Base-by-base conservation (phyloP, 805 yeast genomes). In the Kluyveromyces lactis region DNA sequence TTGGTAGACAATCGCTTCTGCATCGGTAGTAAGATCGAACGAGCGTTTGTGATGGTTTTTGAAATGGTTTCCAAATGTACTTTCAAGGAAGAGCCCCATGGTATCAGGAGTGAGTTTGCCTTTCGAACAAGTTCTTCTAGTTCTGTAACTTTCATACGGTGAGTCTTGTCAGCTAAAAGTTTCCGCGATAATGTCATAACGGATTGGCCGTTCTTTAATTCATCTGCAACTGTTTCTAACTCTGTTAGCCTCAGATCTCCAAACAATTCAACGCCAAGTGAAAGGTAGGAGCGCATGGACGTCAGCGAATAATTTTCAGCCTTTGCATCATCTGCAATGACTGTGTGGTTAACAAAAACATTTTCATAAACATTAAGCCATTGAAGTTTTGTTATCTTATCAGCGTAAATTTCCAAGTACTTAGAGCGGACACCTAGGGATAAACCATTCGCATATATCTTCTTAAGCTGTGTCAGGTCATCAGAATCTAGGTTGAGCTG, bases 311-410 rank as follows among this genome's bases (percentile, higher is more conserved):
- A 45, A 16, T 31, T 26, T 12, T 33, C 36, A 12, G 48, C 31
- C 11, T 32, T 39, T 3, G 44, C 42, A n/a, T 40, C 42, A 11
- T 36, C 31, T 12, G 31, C 26, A 10, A 32, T 11, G 24, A 9
- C 18, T 18, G 40, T 47, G 17, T 21, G 8, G 8, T 36, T 18
- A 16, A 29, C 39, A 47, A 45, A 40, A 32, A 43, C 33, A 18
- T 39, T 36, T 18, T 48, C 32, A 42, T 58, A 45, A 10, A 45
- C 30, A 13, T 42, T 30, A 36, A 55, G 43, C 67, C 58, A 42
- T 39, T 46, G 33, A 26, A 42, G 17, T 49, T 60, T 35, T 29
- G 47, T 24, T n/a, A 50, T 41, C 17, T 27, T 31, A 21, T 39
- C 10, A 15, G 45, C 39, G 16, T 42, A 12, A 41, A 43, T 24